Evolutionary conservation across 345 rosid genomes (phyloP).

Genomic region (Pistacia atlantica): DNA sequence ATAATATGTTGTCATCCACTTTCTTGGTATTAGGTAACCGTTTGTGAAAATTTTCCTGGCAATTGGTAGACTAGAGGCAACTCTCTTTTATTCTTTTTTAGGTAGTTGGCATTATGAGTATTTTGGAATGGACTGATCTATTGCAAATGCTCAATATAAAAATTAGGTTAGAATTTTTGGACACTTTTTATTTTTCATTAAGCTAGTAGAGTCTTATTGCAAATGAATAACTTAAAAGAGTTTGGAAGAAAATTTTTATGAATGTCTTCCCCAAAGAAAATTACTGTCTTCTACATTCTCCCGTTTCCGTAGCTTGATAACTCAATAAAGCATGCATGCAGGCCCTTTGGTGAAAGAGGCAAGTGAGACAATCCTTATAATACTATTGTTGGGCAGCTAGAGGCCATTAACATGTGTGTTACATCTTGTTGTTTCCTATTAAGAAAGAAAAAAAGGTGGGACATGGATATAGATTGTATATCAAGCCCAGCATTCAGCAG

Average conservation of each 20-base stretch:
- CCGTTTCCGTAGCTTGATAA: not conserved
- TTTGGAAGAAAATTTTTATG: not conserved
- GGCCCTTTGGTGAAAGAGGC: not conserved
- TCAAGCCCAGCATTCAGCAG: not conserved
- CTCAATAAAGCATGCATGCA: not conserved
- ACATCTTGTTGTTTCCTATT: not conserved
- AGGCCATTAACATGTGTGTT: not conserved
- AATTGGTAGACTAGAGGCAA: not conserved
- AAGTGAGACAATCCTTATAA: not conserved
- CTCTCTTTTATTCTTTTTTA: not conserved
- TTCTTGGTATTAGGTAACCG: not conserved
- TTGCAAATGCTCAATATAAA: not conserved
- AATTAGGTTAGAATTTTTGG: not conserved
- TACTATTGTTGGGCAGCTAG: not conserved
- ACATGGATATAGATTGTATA: not conserved
- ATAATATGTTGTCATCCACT: not conserved
- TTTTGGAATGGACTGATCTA: not conserved
- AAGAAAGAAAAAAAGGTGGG: not conserved
- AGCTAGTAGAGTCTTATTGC: not conserved
- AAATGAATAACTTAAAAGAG: not conserved
- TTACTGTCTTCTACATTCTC: not conserved
- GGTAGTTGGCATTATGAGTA: not conserved
- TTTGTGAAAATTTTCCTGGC: not conserved
- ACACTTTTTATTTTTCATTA: too few species aligned
- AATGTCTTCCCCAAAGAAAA: not conserved